Base-by-base conservation (phyloP, 2,329 filamentous ascomycete species). In the Elsinoe arachidis region DNA sequence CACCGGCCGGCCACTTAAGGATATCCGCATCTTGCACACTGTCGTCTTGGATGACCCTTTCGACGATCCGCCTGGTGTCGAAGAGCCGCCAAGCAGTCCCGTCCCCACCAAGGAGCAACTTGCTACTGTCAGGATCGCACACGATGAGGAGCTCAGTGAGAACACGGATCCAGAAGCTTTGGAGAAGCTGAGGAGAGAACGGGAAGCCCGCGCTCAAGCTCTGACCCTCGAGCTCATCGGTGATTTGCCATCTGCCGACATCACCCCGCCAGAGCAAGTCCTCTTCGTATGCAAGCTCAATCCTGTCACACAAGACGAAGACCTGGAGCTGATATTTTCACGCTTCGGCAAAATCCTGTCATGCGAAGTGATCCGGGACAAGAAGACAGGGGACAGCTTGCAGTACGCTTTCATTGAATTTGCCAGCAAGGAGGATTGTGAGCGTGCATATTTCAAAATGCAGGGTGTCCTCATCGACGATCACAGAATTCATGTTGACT, bases 341-440 rank as follows among this genome's bases (percentile, higher is more conserved):
- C 91, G 93, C 0, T 99, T 99, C 65, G 93, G 93, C 64, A 92
- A 87, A 68, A 96, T 99, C 41, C 72, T 97, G 21, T 95, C 90
- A 47, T 99, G 93, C 69, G 93, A 99, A 73, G 88, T 99, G 34
- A 96, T 99, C 61, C 81, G 92, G 51, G 93, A 99, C 70, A 88
- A 88, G 68, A 90, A 90, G 67, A 96, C 92, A 0, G 90, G 90
- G 3, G 93, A 99, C 73, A 96, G 90, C 67, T 74, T 99, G 51
- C 93, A 99, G 70, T 99, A 99, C 69, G 90, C 93, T 1, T 99
- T 99, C 65, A 95, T 99, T 67, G 93, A 99, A 70, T 99, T 92
- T 66, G 88, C 92, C 59, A 87, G 95, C 57, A 93, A 96, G 73
- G 83, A 86, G 63, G 88, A 92, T 55, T 97, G 93, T 70, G 93